Evolutionary conservation across 139 green algal genomes (phyloP), one percentile per base, ranked within the genome.

Genomic region (Choricystis sp.): DNA sequence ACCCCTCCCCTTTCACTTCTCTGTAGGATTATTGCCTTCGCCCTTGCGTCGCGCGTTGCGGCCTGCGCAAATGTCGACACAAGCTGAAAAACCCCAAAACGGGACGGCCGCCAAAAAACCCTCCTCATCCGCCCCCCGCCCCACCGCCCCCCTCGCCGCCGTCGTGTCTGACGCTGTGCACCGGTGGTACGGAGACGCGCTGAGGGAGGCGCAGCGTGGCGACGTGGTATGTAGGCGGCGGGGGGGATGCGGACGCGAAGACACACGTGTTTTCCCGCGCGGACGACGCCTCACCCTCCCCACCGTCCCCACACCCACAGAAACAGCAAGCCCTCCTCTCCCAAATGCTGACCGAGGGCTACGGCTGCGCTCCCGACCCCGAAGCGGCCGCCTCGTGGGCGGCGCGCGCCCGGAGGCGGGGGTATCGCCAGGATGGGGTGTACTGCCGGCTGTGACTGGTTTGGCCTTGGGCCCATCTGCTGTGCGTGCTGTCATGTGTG

Each of bases 291-390:
- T 29, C 19, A 24, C 26, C n/a, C 27, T 26, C 26, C 26, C 19
- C 23, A 24, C 3, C 61, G 5, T 24, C 31, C 26, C 5, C 26
- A 49, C 19, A 57, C 59, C 40, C 3, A 52, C 82, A 89, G 75
- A 85, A 91, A 65, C 73, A 83, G 52, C 74, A 82, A 60, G 84
- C 84, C 5, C 67, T 91, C 31, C 68, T 91, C 26, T 82, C 82
- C 0, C 78, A 89, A 49, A 91, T 91, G 84, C 74, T 88, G 60
- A 64, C 76, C 28, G 82, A 91, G 66, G 84, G 84, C 5, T 91
- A 91, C 29, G 84, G 84, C 23, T 89, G 83, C 67, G 61, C 81
- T 21, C 63, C 72, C 21, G 74, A 89, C 66, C 26, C 68, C 0
- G 61, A 61, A 3, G 72, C 65, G 3, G 80, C 72, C 3, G 77